Conservation (phyloP, 2,329 filamentous ascomycete species). For the Xylariales sp. region DNA sequence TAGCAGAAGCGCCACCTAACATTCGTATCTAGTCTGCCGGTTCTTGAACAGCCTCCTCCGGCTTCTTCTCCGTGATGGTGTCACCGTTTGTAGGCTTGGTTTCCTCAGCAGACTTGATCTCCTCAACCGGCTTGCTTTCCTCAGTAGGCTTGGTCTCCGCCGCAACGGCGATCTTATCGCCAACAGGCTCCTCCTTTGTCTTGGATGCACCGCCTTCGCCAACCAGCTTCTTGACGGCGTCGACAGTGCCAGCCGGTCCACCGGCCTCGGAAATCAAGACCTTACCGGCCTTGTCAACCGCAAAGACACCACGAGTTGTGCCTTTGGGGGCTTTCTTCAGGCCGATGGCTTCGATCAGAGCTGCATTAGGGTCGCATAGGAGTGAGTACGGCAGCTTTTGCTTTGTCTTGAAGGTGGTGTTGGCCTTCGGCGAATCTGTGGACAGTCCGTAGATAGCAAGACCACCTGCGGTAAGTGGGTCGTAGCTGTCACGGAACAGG, state of each 20-base stretch:
- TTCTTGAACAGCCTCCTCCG: conserved; percentile 36
- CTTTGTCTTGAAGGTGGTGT: conserved; percentile 88
- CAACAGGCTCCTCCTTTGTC: conserved; percentile 14
- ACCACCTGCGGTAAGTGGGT: conserved; percentile 69
- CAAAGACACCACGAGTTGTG: conserved; percentile 82
- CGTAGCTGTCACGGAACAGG: conserved; percentile 84
- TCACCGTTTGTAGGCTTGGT: conserved; percentile 21
- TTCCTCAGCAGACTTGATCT: neutral
- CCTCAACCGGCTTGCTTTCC: conserved; percentile 8
- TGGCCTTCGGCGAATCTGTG: conserved; percentile 81
- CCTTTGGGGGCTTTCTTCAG: conserved; percentile 79
- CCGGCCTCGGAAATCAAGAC: conserved; percentile 71
- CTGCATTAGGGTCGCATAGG: conserved; percentile 72
- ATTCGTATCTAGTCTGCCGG: conserved; percentile 2
- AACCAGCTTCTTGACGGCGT: conserved; percentile 70
- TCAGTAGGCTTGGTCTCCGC: conserved; percentile 18
- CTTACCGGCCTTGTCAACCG: conserved; percentile 76
- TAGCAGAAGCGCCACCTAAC: too few species aligned
- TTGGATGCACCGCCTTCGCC: conserved; percentile 24
- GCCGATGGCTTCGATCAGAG: conserved; percentile 81
- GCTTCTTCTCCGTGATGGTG: conserved; percentile 29
- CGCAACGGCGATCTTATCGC: conserved; percentile 19
- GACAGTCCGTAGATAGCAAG: conserved; percentile 88
- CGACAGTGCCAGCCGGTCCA: conserved; percentile 71
- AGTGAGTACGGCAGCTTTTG: conserved; percentile 85